These are phyloP conservation scores for Parachaetomium inaequale DNA, from an alignment of 495 filamentous ascomycete genomes.

Conservation along the genomic window DNA sequence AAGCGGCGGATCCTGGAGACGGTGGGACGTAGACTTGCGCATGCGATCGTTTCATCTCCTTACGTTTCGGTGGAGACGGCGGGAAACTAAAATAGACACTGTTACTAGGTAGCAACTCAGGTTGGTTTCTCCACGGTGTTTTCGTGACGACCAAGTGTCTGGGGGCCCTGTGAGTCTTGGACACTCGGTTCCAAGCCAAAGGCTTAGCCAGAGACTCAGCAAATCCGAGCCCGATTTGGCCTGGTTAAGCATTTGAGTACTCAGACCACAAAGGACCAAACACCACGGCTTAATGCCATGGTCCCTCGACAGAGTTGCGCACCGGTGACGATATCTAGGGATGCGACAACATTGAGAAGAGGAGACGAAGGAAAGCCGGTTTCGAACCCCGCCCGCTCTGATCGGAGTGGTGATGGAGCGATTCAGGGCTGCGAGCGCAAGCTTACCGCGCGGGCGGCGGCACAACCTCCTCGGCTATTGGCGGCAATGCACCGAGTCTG, in stretches of 20 bases:
- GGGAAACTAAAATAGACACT: conserved; percentile 21
- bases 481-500: not conserved
- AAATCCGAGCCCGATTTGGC: not conserved
- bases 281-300: not conserved
- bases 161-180: not conserved
- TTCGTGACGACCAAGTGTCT: not conserved
- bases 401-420: not conserved
- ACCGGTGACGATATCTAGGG: not conserved
- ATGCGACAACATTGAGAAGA: not conserved
- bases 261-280: too few relatives aligned
- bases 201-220: not conserved
- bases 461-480: not conserved
- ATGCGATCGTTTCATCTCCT: conserved; percentile 5
- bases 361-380: not conserved
- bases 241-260: too few relatives aligned
- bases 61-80: conserved; percentile 8
- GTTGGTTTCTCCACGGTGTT: not conserved
- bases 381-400: not conserved
- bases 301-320: not conserved
- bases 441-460: too few relatives aligned
- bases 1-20: not conserved
- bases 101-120: conserved; percentile 18
- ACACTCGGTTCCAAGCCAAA: not conserved
- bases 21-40: conserved; percentile 5
- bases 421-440: too few relatives aligned